Base-by-base conservation (phyloP, 192 early-diverging fungal species). In the Hyaloraphidium curvatum region DNA sequence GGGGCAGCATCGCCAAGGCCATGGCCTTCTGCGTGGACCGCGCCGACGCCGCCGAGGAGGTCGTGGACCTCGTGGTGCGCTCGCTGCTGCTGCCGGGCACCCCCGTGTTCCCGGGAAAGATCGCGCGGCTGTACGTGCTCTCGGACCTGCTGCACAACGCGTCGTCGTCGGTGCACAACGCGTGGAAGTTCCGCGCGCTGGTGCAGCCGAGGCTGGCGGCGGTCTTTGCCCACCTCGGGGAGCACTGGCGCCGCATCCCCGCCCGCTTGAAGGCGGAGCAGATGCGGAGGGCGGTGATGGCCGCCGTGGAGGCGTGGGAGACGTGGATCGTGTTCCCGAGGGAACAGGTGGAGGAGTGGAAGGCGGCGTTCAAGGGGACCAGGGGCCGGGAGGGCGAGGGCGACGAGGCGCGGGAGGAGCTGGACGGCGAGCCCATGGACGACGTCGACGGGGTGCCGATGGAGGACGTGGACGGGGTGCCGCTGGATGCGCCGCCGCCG, bases 91-190 rank as follows among this genome's bases (percentile, higher is more conserved):
- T 76, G 2, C 56, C 69, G 0, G 60, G 53, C 13, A 79, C 83
- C 0, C 68, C 77, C 13, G 35, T 73, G 2, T 68, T 82, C 35
- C 59, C 70, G 17, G 65, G 66, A 9, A 83, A 86, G 57, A 58
- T 91, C 25, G 73, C 82, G 1, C 69, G 82, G 37, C 65, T 95
- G n/a, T 79, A 81, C 55, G 63, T 92, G 13, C 73, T 92, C n/a
- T 86, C 81, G 0, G 91, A 95, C 52, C 77, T 95, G 22, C 70
- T 95, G n/a, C 82, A 86, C 60, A 95, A 92, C 61, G 77, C 82
- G 55, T 70, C 78, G 40, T 73, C 81, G 14, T 72, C 73, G 1
- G 68, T 89, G 1, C 75, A 83, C n/a, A 85, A 83, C 57, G 89
- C 81, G 4, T 95, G 91, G 89, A 77, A 82, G 64, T 82, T 81